Conservation (phyloP, 306 rosid genomes). For the Ormosia emarginata region DNA sequence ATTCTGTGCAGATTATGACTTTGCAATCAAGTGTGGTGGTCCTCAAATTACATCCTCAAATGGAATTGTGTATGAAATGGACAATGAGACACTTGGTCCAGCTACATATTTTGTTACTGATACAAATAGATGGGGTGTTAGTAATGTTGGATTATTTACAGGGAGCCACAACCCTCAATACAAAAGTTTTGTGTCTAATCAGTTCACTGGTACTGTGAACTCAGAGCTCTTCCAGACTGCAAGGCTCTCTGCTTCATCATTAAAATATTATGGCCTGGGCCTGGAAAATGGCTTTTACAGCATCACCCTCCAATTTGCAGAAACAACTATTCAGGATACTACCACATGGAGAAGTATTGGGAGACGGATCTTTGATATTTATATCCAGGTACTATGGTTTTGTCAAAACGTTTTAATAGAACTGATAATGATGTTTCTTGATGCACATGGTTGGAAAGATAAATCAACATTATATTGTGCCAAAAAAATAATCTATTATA, state of each 20-base stretch:
- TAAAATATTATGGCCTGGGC: constrained; percentile 78
- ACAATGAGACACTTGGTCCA: constrained; percentile 60
- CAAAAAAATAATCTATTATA: background rate
- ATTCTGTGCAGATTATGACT: constrained; percentile 48
- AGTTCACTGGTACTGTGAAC: constrained; percentile 41
- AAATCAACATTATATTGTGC: too few species aligned
- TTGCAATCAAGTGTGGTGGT: constrained; percentile 75
- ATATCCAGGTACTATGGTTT: constrained; percentile 54
- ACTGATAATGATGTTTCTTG: background rate
- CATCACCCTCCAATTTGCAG: constrained; percentile 64
- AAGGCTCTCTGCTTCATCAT: constrained; percentile 71
- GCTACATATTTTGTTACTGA: constrained; percentile 61
- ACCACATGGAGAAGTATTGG: constrained; percentile 64
- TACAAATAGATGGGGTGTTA: constrained; percentile 62
- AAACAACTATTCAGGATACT: constrained; percentile 38
- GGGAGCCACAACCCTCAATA: constrained; percentile 18
- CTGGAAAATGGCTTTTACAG: constrained; percentile 65
- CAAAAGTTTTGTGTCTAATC: constrained; percentile 29
- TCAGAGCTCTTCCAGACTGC: constrained; percentile 65
- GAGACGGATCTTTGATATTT: constrained; percentile 66
- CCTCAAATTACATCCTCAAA: constrained; percentile 30
- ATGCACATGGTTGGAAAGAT: background rate
- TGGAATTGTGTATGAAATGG: constrained; percentile 43
- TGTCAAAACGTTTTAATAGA: too few species aligned
- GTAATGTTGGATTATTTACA: constrained; percentile 61